These are phyloP conservation scores for Ophiostoma quercus DNA, from an alignment of 2,329 filamentous ascomycete species.

Conservation along the genomic window DNA sequence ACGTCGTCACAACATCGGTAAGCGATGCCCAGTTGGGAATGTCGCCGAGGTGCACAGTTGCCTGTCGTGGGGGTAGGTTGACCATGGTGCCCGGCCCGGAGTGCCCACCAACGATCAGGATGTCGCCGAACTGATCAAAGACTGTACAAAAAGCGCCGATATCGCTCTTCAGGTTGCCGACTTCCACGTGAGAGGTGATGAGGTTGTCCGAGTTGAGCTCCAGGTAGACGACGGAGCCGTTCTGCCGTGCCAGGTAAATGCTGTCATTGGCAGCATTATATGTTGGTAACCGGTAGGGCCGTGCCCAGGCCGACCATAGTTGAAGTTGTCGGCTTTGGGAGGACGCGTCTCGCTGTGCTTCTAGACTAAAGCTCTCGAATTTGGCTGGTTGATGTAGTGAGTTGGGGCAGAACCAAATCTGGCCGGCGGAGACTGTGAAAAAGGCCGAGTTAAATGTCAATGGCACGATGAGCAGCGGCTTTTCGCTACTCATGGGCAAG, in stretches of 20 bases:
- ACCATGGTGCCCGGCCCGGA: constrained; percentile 70
- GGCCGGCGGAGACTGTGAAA: constrained; percentile 58
- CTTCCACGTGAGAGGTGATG: constrained; percentile 39
- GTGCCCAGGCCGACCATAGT: constrained; percentile 79
- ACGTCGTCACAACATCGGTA: constrained; percentile 51
- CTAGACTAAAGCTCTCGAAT: constrained; percentile 43
- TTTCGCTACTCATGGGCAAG: constrained; percentile 47
- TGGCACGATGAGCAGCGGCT: constrained; percentile 68
- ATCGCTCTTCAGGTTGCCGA: constrained; percentile 38
- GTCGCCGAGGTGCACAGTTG: constrained; percentile 45
- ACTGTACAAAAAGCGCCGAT: constrained; percentile 75
- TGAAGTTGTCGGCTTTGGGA: constrained; percentile 48
- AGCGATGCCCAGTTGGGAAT: constrained; percentile 61
- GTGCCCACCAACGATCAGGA: constrained; percentile 74
- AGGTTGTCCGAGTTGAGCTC: constrained; percentile 58
- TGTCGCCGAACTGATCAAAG: constrained; percentile 63
- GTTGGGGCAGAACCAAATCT: constrained; percentile 53
- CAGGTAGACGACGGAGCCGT: constrained; percentile 71
- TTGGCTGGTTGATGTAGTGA: constrained; percentile 48
- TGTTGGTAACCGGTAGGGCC: constrained; percentile 61
- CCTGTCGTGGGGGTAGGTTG: constrained; percentile 48
- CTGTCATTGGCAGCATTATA: constrained; percentile 65
- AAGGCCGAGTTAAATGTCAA: constrained; percentile 66
- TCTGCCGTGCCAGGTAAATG: constrained; percentile 82
- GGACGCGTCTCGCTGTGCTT: constrained; percentile 40